Percentiles rank a stretch among this genome's conserved stretches.
Evolutionary conservation across 352 stramenopile species (phyloP).

Genomic region (Pythium aristosporum): DNA sequence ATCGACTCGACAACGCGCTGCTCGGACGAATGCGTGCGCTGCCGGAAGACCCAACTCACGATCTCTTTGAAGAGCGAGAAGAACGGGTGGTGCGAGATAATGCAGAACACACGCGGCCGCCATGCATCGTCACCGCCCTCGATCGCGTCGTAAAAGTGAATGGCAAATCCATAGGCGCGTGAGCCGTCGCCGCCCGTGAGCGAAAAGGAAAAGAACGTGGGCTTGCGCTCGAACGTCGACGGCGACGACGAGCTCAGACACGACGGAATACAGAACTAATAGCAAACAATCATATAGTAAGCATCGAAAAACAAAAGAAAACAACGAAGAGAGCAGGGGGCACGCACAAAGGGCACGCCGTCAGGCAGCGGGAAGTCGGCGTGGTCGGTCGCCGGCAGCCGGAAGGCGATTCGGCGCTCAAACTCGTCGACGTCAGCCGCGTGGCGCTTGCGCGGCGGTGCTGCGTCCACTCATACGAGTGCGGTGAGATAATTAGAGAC

Average conservation of each 20-base stretch:
- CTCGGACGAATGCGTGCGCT: slow-evolving; percentile 33
- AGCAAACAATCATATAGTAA: not conserved
- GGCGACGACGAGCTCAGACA: slow-evolving; percentile 39
- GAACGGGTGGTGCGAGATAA: slow-evolving; percentile 81
- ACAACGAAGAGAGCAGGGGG: not conserved
- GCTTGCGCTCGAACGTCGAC: slow-evolving; percentile 58
- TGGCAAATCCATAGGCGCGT: slow-evolving; percentile 69
- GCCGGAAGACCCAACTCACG: slow-evolving; percentile 68
- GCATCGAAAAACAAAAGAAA: no score
- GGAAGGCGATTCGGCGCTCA: slow-evolving; percentile 40
- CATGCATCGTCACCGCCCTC: slow-evolving; percentile 26
- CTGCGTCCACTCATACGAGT: slow-evolving; percentile 1
- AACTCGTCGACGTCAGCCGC: slow-evolving; percentile 37
- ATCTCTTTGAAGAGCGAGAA: slow-evolving; percentile 83
- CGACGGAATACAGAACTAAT: slow-evolving; percentile 74
- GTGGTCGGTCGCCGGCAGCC: slow-evolving; percentile 50
- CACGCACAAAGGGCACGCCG: slow-evolving; percentile 61
- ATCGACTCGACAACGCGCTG: slow-evolving; percentile 38
- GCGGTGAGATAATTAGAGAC: not conserved
- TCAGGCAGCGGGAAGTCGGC: slow-evolving; percentile 65
- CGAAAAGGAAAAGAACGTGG: slow-evolving; percentile 79
- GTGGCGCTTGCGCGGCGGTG: slow-evolving; percentile 2
- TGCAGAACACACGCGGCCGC: slow-evolving; percentile 62
- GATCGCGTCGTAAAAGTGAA: slow-evolving; percentile 55
- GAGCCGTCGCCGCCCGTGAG: slow-evolving; percentile 71